Evolutionary conservation across 768 basidiomycete species (phyloP), one percentile per base, ranked within the genome.

Genomic region (Pleurotus pulmonarius): DNA sequence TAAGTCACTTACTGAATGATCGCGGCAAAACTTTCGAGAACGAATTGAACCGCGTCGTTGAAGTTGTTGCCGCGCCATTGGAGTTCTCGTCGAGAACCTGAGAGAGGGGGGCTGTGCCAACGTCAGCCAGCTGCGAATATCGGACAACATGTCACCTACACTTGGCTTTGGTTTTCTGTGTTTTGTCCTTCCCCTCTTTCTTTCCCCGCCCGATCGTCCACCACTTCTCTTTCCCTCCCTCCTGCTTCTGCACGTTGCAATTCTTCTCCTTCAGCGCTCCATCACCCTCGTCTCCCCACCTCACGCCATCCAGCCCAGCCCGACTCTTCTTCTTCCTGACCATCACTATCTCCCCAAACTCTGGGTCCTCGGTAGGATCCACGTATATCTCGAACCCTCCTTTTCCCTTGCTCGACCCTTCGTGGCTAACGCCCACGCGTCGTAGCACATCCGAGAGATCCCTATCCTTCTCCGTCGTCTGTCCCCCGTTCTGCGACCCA

Each of bases 191-290:
- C 15, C 82, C 83, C 56, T 88, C 89, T 65, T 85, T 90, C 61
- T 86, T 71, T 8, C 87, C 87, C 12, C 88, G 73, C 5, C 88
- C 85, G 57, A 92, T 85, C 59, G 81, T 92, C 91, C 90, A 92
- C 89, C 90, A 92, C 68, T 85, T 88, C 64, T 79, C 77, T 63
- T 76, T 82, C 59, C 78, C 81, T 55, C 73, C 75, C 56, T 72
- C 64, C 57, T 67, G 62, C 38, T 61, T 64, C 62, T 49, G 59
- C 60, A 67, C 44, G 58, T 65, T 55, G 57, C 49, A 55, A 63
- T 55, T 43, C 40, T 44, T 51, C 56, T 49, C 48, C 16, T 40
- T 20, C 26, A 63, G 51, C 16, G 52, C 56, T 15, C 20, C 20
- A 59, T 58, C 38, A 80, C 70, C 57, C 87, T 90, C 59, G 86